Evolutionary conservation across 106 monocot species (phyloP).

Genomic region (Apostasia shenzhenica): DNA sequence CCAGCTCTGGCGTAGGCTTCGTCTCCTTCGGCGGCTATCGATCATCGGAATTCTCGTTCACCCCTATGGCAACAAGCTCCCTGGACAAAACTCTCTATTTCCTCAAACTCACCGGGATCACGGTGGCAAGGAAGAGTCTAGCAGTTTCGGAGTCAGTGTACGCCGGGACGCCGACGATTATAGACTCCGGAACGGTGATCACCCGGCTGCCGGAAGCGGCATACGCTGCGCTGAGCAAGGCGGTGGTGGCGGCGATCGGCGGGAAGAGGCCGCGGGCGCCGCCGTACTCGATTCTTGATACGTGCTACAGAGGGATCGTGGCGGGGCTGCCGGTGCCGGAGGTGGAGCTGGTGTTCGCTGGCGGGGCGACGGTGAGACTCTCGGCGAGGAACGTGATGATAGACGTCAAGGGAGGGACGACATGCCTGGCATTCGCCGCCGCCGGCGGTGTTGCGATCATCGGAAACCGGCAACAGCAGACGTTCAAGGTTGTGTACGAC

Average conservation of each 20-base stretch:
- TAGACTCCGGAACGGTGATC: constrained; percentile 77
- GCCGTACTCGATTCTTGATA: constrained; percentile 55
- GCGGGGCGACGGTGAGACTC: constrained; percentile 41
- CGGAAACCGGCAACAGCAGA: constrained; percentile 48
- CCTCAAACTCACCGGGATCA: constrained; percentile 24
- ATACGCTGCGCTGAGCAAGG: constrained; percentile 32
- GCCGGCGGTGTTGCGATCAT: constrained; percentile 20
- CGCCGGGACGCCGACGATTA: constrained; percentile 37
- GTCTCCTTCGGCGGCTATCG: constrained; percentile 41
- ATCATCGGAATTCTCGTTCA: constrained; percentile 17
- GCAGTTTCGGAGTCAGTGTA: constrained; percentile 23
- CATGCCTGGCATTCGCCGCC: constrained; percentile 59
- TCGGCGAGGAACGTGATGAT: constrained; percentile 41
- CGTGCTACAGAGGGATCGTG: constrained; percentile 44
- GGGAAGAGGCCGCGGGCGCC: constrained; percentile 5
- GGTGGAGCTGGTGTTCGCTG: constrained; percentile 42
- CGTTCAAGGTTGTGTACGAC: constrained; percentile 44
- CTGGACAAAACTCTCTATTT: constrained; percentile 44
- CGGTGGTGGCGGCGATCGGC: constrained; percentile 14
- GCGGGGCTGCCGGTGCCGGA: constrained; percentile 21
- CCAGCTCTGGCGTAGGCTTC: constrained; percentile 40
- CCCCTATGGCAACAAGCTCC: constrained; percentile 34
- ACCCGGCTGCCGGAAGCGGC: constrained; percentile 39
- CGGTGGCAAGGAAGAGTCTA: constrained; percentile 15
- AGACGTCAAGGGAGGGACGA: constrained; percentile 26